Base-by-base conservation (phyloP, 164 flowering plant genomes). In the Vitis rotundifolia region DNA sequence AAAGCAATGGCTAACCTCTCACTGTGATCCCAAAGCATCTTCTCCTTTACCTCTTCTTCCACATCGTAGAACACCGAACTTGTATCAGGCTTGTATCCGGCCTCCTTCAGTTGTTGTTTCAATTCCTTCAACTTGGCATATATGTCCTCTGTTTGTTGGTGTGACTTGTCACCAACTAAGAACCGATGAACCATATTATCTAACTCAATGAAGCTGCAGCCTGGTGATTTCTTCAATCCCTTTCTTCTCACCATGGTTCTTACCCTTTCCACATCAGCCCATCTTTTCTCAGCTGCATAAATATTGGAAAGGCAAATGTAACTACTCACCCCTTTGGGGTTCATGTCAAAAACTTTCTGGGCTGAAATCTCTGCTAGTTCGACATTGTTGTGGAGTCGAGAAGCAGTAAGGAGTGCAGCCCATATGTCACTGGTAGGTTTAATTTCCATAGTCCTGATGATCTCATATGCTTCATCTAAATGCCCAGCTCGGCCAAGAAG, bases 1-100 rank as follows among this genome's bases (percentile, higher is more conserved):
- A 79, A 82, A 13, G 84, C 86, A 72, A 80, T 80, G 47, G 84
- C 88, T 50, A 85, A 63, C 69, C 84, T 78, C 72, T 82, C 86
- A 70, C 84, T 80, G 49, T 79, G 84, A 72, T 76, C 81, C 85
- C 82, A 80, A 51, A 84, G 81, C 81, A 82, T 75, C 71, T 78
- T 78, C 65, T 76, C 79, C 74, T 82, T 78, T 71, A 75, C 71
- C 68, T 77, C 82, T 26, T 80, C 85, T 8, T 71, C 76, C 12
- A 82, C 76, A 68, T 80, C 76, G 77, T 82, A 78, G 18, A 81
- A 73, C 53, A 79, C 81, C 31, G 73, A 75, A 66, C 83, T 81
- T 26, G 83, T 72, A 67, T 84, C 81, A 49, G 82, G 83, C 63
- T 18, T 68, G 63, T 84, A 76, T 18, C 85, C 84, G 54, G 59